Evolutionary conservation across 352 stramenopile species (phyloP), one percentile per base, ranked within the genome.

Genomic region (Globisporangium irregulare): DNA sequence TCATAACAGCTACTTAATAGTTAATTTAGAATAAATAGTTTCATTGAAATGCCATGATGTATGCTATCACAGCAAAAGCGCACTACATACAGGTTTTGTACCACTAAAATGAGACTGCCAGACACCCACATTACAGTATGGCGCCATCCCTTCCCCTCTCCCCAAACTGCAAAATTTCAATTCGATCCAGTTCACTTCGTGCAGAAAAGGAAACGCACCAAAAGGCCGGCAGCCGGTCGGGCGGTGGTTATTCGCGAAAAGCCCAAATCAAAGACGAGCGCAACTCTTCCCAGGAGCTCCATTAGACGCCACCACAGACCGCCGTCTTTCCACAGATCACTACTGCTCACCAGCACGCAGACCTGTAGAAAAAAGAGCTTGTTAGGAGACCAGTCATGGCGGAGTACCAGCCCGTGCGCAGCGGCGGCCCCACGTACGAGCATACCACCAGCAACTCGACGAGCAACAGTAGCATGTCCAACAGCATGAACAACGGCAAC

Each of bases 191-290:
- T 59, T 59, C 15, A 20, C 29, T 27, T 58, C 15, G 12, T 55
- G 7, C 12, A 34, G 6, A 32, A 27, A 59, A 59, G 15, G 43
- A 22, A 22, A 51, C 48, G 48, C 48, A 55, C 20, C 20, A 58
- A 25, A 29, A 24, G 7, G 9, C 0, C n/a, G 0, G n/a, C n/a
- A 43, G 36, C 36, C 12, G 36, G 36, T 43, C 36, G 29, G 48
- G 50, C 12, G 22, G 51, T 36, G 53, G 25, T 36, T 36, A 59
- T 59, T 59, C 53, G 53, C 20, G 53, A 59, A 59, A 59, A 59
- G 53, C 25, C 53, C 14, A 15, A 51, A 22, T 51, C 43, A 20
- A 9, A 51, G 32, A 38, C 32, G 32, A 51, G 43, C 15, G 43
- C 18, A 22, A 51, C 43, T 3, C 43, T 51, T 51, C 25, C 7